Evolutionary conservation across 257 asterid species (phyloP), one percentile per base, ranked within the genome.

Genomic region (Perilla frutescens): DNA sequence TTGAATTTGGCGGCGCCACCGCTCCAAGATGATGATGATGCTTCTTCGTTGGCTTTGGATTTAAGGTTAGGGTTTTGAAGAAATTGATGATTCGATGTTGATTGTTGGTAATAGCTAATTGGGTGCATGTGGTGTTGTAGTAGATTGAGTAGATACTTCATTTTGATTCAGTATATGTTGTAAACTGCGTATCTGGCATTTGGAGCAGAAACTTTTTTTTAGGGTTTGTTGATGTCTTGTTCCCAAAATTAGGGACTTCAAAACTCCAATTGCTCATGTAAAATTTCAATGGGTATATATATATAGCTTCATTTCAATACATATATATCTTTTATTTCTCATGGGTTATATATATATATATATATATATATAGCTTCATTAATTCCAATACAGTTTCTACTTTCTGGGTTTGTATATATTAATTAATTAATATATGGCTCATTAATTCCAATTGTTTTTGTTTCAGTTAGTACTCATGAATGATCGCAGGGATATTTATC

Each of bases 31-130:
- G 80, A 73, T 37, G 81, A 60, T 34, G 79, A 76, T 40, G 71
- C 47, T 40, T 62, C 84, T 50, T 76, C 87, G 1, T 4, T 62
- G 29, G 79, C 71, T 4, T 62, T 89, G 84, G 90, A 90, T 68
- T 80, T 90, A 66, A 84, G 90, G 80, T 84, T 90, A 77, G 93
- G 93, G 54, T 57, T 87, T 76, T 84, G 83, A 89, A 62, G 40
- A 47, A 58, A 34, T 54, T 40, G 7, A 53, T 61, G 45, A 50
- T 66, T 47, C 3, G 7, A 5, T 62, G 32, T 15, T 62, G 8
- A 0, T 41, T 3, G 1, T 14, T 62, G 3, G 8, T 45, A 8
- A 3, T 40, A 41, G 14, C 26, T 26, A 29, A 47, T 63, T 54
- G 73, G 44, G 26, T 20, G 26, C 26, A 20, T 32, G 37, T 34